Evolutionary conservation across 768 basidiomycete species (phyloP).

Genomic region (Mrakia frigida): DNA sequence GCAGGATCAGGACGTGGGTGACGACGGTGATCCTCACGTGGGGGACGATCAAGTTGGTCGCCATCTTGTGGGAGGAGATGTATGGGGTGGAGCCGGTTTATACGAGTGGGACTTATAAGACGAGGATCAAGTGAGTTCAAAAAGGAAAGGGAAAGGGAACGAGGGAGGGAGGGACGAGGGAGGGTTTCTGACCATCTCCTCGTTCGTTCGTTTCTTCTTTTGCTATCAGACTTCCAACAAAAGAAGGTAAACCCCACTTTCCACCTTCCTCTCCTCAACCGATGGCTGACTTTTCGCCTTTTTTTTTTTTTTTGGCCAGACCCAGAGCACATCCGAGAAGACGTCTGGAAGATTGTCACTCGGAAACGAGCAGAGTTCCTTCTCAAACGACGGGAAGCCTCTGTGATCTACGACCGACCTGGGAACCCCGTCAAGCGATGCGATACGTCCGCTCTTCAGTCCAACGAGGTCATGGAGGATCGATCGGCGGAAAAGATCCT

Average conservation of each 20-base stretch:
- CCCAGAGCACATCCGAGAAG: constrained; percentile 22
- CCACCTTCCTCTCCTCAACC: background rate
- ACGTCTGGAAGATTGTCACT: constrained; percentile 18
- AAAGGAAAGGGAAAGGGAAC: background rate
- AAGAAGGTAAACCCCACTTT: background rate
- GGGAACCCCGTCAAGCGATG: constrained; percentile 42
- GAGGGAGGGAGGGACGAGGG: background rate
- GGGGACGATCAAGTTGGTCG: background rate
- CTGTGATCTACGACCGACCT: background rate
- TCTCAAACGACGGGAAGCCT: background rate
- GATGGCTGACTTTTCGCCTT: background rate
- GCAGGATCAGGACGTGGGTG: background rate
- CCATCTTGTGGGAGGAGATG: background rate
- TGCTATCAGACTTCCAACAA: background rate
- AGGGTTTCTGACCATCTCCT: background rate
- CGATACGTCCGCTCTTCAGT: constrained; percentile 69
- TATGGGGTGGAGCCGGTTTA: background rate
- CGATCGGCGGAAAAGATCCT: constrained; percentile 68
- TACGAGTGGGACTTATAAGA: background rate
- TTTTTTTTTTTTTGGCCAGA: background rate
- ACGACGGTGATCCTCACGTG: background rate
- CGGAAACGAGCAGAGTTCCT: constrained; percentile 14
- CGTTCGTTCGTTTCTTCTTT: background rate
- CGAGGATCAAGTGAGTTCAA: background rate
- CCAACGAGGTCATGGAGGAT: constrained; percentile 91